phyloP scores from a whole-genome alignment of 2,329 filamentous ascomycete genomes.

The Amauroascus niger region DNA sequence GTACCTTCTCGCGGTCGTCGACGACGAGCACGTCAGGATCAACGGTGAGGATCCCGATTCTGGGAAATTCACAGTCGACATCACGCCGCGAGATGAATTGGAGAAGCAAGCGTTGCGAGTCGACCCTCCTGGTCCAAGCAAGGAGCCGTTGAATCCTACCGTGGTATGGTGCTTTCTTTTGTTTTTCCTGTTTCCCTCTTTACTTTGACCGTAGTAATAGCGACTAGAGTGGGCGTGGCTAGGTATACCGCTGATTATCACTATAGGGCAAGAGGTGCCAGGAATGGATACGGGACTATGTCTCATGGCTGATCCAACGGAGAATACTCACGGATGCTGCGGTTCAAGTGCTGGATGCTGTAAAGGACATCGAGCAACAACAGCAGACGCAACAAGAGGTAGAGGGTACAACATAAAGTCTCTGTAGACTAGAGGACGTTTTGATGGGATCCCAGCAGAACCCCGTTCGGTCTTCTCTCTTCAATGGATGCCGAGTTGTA shows the following conservation, averaged over 20 bases:
- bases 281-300: constrained; percentile 13
- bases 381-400: background rate
- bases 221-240: too few species aligned
- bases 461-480: too few species aligned
- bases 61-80: constrained; percentile 2
- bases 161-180: background rate
- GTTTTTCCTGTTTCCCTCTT: background rate
- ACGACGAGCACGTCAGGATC: constrained; percentile 9
- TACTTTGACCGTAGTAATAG: background rate
- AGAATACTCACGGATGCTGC: constrained; percentile 8
- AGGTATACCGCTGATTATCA: background rate
- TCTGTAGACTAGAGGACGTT: too few species aligned
- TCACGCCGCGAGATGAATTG: constrained; percentile 11
- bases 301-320: constrained; percentile 12
- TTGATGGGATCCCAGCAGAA: too few species aligned
- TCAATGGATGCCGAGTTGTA: too few species aligned
- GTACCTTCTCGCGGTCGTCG: constrained; percentile 11
- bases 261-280: constrained; percentile 11
- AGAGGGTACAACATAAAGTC: background rate
- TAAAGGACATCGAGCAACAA: background rate
- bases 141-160: constrained; percentile 13
- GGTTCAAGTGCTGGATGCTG: background rate
- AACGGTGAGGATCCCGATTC: background rate
- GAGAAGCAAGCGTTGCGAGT: constrained; percentile 12
- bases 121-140: constrained; percentile 15